Conservation (phyloP, 768 basidiomycete species). For the Omphalotus guepiniiformis region DNA sequence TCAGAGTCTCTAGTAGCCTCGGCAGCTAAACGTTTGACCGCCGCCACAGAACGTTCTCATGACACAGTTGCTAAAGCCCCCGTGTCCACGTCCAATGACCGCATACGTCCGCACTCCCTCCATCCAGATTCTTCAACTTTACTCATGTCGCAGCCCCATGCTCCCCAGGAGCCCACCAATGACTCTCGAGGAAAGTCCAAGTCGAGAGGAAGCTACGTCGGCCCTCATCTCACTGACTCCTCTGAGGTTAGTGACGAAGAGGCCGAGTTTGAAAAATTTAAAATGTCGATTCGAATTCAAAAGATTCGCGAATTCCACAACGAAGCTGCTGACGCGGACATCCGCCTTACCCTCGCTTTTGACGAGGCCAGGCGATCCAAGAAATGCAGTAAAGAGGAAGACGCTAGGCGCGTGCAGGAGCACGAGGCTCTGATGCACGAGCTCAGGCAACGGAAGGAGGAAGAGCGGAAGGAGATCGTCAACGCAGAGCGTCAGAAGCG, state of each 20-base stretch:
- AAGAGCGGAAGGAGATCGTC: constrained; percentile 41
- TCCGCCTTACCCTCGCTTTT: constrained; percentile 33
- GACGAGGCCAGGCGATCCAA: constrained; percentile 31
- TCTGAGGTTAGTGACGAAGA: constrained; percentile 23
- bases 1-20: constrained; percentile 17
- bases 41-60: constrained; percentile 2
- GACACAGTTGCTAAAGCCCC: background rate
- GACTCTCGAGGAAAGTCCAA: constrained; percentile 4
- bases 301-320: constrained; percentile 51
- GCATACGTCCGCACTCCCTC: constrained; percentile 5
- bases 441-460: constrained; percentile 44
- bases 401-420: constrained; percentile 28
- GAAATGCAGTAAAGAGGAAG: constrained; percentile 24
- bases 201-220: constrained; percentile 17
- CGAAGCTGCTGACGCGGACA: constrained; percentile 39
- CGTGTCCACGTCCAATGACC: too few relatives aligned
- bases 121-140: background rate
- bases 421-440: constrained; percentile 35
- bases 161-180: too few relatives aligned
- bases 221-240: constrained; percentile 19
- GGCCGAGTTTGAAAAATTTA: constrained; percentile 38
- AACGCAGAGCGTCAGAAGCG: constrained; percentile 33
- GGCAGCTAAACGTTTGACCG: background rate
- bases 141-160: constrained; percentile 2
- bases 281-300: constrained; percentile 39